Percentiles rank a stretch among this genome's conserved stretches.
Evolutionary conservation across 352 stramenopile genomes (phyloP).

Genomic region (Aphanomyces astaci): DNA sequence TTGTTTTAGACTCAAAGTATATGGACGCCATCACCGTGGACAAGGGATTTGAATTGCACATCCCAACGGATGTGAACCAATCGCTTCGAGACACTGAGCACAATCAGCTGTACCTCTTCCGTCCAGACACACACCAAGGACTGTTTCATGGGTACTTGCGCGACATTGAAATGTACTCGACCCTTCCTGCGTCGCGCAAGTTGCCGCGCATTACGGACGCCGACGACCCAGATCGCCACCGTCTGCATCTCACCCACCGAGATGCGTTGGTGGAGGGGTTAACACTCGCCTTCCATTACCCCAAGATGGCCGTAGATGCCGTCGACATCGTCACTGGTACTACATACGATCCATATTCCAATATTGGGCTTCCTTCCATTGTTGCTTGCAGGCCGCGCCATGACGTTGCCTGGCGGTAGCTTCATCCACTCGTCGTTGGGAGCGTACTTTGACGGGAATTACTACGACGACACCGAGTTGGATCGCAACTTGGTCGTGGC

Average conservation of each 20-base stretch:
- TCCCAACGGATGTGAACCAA: no score
- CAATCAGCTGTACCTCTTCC: neutral
- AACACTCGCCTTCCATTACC: neutral
- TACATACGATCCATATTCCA: neutral
- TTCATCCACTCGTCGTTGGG: neutral
- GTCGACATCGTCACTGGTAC: slow-evolving; percentile 1
- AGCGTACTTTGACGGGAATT: slow-evolving; percentile 9
- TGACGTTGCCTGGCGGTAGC: neutral
- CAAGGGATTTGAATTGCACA: neutral
- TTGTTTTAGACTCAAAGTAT: no score
- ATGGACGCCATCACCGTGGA: slow-evolving; percentile 4
- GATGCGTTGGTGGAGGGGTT: neutral
- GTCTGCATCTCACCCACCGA: neutral
- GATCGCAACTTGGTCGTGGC: neutral
- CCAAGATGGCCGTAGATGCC: neutral
- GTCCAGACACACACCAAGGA: neutral
- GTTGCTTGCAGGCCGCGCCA: neutral
- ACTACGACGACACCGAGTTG: neutral
- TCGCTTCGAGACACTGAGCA: neutral
- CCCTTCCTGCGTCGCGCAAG: neutral
- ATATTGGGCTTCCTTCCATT: neutral
- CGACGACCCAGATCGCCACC: no score
- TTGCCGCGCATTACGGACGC: neutral
- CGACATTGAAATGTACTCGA: neutral
- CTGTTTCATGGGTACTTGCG: slow-evolving; percentile 8